Conservation (phyloP, 2,329 filamentous ascomycete species). For the Ceratocystis lukuohia region DNA sequence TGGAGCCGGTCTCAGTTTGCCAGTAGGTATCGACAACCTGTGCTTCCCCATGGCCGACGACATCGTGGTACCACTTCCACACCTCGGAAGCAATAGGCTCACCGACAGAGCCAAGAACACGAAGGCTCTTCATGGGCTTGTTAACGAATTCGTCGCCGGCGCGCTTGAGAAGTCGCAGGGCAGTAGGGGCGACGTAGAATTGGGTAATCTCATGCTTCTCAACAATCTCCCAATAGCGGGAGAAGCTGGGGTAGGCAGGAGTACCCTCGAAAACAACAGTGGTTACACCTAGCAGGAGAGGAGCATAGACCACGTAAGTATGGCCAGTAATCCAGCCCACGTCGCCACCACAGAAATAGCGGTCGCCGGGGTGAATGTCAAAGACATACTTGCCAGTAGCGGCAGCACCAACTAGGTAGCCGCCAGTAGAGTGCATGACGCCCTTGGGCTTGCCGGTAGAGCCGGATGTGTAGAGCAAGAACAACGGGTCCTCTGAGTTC, state of each 20-base stretch:
- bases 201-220: constrained; percentile 90
- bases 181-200: constrained; percentile 96
- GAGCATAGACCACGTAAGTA: constrained; percentile 95
- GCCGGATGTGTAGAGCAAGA: constrained; percentile 94
- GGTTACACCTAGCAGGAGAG: constrained; percentile 78
- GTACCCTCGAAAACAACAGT: constrained; percentile 98
- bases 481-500: constrained; percentile 89
- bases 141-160: constrained; percentile 88
- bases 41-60: constrained; percentile 82
- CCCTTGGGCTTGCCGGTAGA: constrained; percentile 98
- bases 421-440: constrained; percentile 92
- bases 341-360: constrained; percentile 95
- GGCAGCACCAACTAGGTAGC: constrained; percentile 87
- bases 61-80: constrained; percentile 99
- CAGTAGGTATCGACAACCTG: constrained; percentile 98
- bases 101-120: constrained; percentile 86
- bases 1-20: constrained; percentile 97
- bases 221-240: constrained; percentile 97
- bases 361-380: constrained; percentile 86
- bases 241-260: constrained; percentile 93
- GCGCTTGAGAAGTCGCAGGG: constrained; percentile 83
- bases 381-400: constrained; percentile 97
- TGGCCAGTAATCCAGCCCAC: constrained; percentile 99
- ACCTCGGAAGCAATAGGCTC: constrained; percentile 96
- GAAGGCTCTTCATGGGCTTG: constrained; percentile 74